Conservation (phyloP, 179 eudicot genomes). For the Pouteria campechiana region DNA sequence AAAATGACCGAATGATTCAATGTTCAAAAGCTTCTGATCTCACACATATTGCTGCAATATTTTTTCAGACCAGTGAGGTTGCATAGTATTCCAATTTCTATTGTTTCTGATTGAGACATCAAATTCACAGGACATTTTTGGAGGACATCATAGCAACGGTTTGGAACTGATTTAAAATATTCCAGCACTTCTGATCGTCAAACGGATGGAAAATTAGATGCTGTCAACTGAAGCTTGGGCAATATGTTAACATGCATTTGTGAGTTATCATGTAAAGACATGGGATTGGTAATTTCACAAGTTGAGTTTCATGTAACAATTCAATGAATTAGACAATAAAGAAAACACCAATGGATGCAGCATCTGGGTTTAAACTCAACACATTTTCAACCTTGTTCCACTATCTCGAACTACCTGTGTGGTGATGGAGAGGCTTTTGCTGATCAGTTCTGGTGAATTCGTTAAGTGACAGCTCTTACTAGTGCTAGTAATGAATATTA, state of each 20-base stretch:
- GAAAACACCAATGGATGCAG: not conserved
- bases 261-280: not conserved
- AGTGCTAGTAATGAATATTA: too few species aligned
- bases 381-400: not conserved
- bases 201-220: too few species aligned
- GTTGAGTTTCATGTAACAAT: conserved; percentile 2
- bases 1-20: not conserved
- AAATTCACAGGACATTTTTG: not conserved
- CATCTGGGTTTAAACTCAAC: not conserved
- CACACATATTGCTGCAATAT: not conserved
- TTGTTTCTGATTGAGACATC: conserved; percentile 1
- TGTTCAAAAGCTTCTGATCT: too few species aligned
- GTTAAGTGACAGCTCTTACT: too few species aligned
- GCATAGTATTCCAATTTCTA: not conserved
- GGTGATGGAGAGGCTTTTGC: not conserved
- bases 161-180: not conserved
- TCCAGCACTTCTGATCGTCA: not conserved
- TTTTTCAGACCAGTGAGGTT: not conserved
- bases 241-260: not conserved
- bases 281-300: not conserved
- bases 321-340: not conserved
- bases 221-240: not conserved
- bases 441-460: not conserved
- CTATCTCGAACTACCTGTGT: not conserved
- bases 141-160: too few species aligned